phyloP scores from a whole-genome alignment of 805 yeast genomes.

The Saccharomyces kudriavzevii region DNA sequence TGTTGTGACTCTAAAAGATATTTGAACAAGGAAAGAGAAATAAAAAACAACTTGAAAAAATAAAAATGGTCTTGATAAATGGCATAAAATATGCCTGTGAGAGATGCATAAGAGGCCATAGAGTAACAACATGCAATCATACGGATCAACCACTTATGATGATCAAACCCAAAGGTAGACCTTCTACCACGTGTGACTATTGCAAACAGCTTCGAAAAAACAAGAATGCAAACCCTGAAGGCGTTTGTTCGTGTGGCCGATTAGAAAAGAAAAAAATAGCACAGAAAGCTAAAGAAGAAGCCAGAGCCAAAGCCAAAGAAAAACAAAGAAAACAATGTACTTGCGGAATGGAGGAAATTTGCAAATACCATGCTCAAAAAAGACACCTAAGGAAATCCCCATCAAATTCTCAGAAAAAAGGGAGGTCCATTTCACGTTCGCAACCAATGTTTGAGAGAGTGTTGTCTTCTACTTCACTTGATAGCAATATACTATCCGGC shows the following conservation, averaged over 20 bases:
- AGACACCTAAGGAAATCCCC: slow-evolving; percentile 9
- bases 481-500: slow-evolving; percentile 8
- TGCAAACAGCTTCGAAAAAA: slow-evolving; percentile 68
- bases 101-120: slow-evolving; percentile 90
- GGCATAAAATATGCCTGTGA: slow-evolving; percentile 96
- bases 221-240: slow-evolving; percentile 52
- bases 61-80: slow-evolving; percentile 75
- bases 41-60: not conserved
- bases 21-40: slow-evolving; percentile 1
- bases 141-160: slow-evolving; percentile 82
- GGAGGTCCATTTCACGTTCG: not conserved
- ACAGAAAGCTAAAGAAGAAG: slow-evolving; percentile 28
- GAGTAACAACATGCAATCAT: slow-evolving; percentile 91
- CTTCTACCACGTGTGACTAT: slow-evolving; percentile 83
- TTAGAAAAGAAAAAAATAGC: slow-evolving; percentile 36
- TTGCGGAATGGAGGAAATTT: slow-evolving; percentile 23
- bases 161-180: slow-evolving; percentile 96
- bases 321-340: slow-evolving; percentile 28
- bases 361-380: slow-evolving; percentile 18
- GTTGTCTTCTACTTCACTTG: slow-evolving; percentile 11
- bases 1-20: not conserved
- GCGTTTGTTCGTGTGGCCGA: slow-evolving; percentile 62
- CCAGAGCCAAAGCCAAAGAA: slow-evolving; percentile 23
- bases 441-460: slow-evolving; percentile 7
- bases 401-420: not conserved